Evolutionary conservation across 1,139 yeast genomes (phyloP).

Genomic region (Lodderomyces parapsilosis): DNA sequence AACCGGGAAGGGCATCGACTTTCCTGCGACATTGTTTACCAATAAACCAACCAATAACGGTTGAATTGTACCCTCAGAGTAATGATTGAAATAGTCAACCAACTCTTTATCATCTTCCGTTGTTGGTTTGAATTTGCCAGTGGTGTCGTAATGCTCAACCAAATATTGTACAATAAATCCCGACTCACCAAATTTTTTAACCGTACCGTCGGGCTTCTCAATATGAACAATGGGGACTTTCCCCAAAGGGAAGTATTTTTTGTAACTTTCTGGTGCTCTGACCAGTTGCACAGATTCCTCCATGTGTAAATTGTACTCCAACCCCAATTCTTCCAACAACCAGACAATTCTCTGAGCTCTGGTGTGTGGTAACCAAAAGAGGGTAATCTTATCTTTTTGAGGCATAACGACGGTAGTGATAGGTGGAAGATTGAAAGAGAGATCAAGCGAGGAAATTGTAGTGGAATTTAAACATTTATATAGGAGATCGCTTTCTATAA

Average conservation of each 20-base stretch:
- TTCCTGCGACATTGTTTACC: conserved; percentile 25
- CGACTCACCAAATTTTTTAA: conserved; percentile 32
- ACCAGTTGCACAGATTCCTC: conserved; percentile 4
- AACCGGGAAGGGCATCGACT: conserved; percentile 31
- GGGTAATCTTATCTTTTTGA: conserved; percentile 3
- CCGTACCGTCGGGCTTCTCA: conserved; percentile 13
- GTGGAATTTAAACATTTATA: too few relatives aligned
- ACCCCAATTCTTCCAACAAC: conserved; percentile 36
- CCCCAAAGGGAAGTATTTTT: conserved; percentile 38
- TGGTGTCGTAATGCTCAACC: conserved; percentile 28
- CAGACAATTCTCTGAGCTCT: conserved; percentile 41
- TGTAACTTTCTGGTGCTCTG: conserved; percentile 38
- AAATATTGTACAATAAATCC: conserved; percentile 37
- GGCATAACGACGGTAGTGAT: neutral
- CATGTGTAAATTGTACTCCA: neutral
- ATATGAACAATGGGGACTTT: conserved; percentile 43
- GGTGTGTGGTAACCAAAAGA: conserved; percentile 32
- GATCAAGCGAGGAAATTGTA: too few relatives aligned
- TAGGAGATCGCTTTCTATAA: too few relatives aligned
- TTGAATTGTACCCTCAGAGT: conserved; percentile 41
- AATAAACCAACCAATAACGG: conserved; percentile 31
- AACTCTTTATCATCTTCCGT: conserved; percentile 25
- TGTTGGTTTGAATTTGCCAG: conserved; percentile 24
- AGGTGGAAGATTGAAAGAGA: too few relatives aligned
- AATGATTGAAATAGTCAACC: conserved; percentile 38